Evolutionary conservation across 495 filamentous ascomycete species (phyloP).

Genomic region (Trichocladium antarcticum): DNA sequence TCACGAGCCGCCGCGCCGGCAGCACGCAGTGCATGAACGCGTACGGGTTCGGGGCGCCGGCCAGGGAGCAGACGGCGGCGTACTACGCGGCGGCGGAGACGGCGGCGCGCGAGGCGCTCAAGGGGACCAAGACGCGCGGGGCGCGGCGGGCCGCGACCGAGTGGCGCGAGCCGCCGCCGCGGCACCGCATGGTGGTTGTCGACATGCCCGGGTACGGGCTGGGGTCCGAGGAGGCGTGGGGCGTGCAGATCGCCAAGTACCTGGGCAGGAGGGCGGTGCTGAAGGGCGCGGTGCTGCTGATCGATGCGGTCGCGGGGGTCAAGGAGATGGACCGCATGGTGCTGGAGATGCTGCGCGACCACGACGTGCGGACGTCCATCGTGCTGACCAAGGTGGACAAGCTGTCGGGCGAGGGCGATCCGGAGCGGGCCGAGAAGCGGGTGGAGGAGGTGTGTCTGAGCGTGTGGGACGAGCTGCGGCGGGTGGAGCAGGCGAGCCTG

Average conservation of each 20-base stretch:
- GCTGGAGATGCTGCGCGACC: constrained; percentile 50
- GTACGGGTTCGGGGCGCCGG: constrained; percentile 55
- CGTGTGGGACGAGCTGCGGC: constrained; percentile 29
- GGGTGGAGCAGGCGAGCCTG: constrained; percentile 22
- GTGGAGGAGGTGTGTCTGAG: constrained; percentile 28
- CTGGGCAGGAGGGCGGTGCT: constrained; percentile 60
- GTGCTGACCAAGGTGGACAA: constrained; percentile 76
- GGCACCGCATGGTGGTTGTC: constrained; percentile 53
- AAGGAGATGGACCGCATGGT: constrained; percentile 61
- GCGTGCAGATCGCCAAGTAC: constrained; percentile 77
- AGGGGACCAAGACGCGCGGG: background rate
- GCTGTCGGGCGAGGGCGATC: constrained; percentile 17
- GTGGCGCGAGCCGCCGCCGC: constrained; percentile 34
- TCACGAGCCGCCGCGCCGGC: constrained; percentile 63
- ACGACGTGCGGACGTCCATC: constrained; percentile 60
- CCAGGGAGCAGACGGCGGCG: constrained; percentile 5
- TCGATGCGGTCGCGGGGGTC: constrained; percentile 72
- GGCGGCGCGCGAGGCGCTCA: constrained; percentile 14
- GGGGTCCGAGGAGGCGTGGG: constrained; percentile 67
- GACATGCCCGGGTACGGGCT: constrained; percentile 96
- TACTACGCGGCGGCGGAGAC: background rate
- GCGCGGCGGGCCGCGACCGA: constrained; percentile 4
- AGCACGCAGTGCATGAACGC: constrained; percentile 74
- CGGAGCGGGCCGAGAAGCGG: constrained; percentile 16
- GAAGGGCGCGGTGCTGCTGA: constrained; percentile 67